These are phyloP conservation scores for Rhodofomes roseus DNA, from an alignment of 1,284 basidiomycete genomes.

Conservation along the genomic window DNA sequence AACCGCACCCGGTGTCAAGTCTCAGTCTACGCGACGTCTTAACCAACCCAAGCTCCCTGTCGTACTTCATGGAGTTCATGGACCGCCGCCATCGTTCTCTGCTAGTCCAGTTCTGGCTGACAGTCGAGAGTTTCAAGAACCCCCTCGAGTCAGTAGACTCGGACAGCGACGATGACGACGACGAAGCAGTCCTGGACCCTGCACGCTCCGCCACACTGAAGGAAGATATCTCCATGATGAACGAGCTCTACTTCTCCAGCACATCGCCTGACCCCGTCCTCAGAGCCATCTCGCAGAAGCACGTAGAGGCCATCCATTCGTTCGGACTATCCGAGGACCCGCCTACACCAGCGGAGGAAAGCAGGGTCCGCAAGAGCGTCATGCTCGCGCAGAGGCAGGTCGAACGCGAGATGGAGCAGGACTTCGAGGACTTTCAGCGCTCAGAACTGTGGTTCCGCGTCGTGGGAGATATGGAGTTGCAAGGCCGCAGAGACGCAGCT, in stretches of 20 bases:
- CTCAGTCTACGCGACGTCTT: slow-evolving; percentile 72
- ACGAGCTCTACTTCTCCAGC: slow-evolving; percentile 80
- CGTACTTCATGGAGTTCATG: slow-evolving; percentile 98
- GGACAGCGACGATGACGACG: slow-evolving; percentile 62
- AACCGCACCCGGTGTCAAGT: slow-evolving; percentile 21
- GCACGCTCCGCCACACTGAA: slow-evolving; percentile 59
- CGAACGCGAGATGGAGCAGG: slow-evolving; percentile 86
- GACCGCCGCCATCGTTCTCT: slow-evolving; percentile 82
- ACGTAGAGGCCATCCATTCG: slow-evolving; percentile 64
- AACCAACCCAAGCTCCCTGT: slow-evolving; percentile 83
- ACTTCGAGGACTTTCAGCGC: slow-evolving; percentile 84
- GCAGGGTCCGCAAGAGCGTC: slow-evolving; percentile 70
- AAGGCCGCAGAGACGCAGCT: slow-evolving; percentile 12
- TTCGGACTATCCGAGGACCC: slow-evolving; percentile 54
- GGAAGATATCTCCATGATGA: slow-evolving; percentile 86
- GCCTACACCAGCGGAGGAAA: slow-evolving; percentile 46
- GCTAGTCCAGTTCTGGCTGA: slow-evolving; percentile 95
- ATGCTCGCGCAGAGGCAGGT: slow-evolving; percentile 84
- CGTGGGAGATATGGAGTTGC: slow-evolving; percentile 62
- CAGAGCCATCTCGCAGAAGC: slow-evolving; percentile 63
- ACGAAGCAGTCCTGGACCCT: slow-evolving; percentile 59
- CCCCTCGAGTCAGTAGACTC: slow-evolving; percentile 85
- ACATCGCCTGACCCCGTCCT: slow-evolving; percentile 55
- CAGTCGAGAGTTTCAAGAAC: slow-evolving; percentile 96
- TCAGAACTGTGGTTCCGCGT: slow-evolving; percentile 92